phyloP scores from a whole-genome alignment of 805 yeast species.

The Schizosaccharomyces cryophilus region DNA sequence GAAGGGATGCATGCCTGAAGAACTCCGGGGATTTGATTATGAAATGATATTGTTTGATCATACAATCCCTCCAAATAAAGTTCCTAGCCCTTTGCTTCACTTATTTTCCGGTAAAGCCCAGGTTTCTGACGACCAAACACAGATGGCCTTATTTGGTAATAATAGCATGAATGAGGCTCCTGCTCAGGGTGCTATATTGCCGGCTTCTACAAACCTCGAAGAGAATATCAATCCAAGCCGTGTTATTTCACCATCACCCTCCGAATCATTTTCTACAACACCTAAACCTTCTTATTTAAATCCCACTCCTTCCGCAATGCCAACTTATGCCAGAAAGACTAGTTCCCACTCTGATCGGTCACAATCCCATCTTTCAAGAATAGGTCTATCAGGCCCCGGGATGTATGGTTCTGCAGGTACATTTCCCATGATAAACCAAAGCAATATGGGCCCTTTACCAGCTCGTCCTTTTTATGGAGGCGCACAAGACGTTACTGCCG shows the following conservation, averaged over 20 bases:
- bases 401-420: no score
- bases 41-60: slow-evolving; percentile 41
- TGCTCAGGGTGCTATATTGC: slow-evolving; percentile 71
- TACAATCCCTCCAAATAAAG: slow-evolving; percentile 44
- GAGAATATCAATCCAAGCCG: slow-evolving; percentile 5
- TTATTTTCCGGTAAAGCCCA: slow-evolving; percentile 46
- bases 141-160: slow-evolving; percentile 28
- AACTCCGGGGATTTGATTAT: slow-evolving; percentile 46
- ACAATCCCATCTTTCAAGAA: no score
- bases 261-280: background rate
- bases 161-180: slow-evolving; percentile 83
- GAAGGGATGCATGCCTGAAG: slow-evolving; percentile 97
- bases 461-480: no score
- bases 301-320: background rate
- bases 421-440: no score
- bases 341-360: background rate
- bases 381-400: no score
- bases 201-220: slow-evolving; percentile 18
- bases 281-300: slow-evolving; percentile 8
- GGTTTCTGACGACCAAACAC: slow-evolving; percentile 33
- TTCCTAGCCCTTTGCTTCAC: slow-evolving; percentile 65
- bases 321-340: background rate
- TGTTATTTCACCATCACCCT: slow-evolving; percentile 9
- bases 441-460: no score
- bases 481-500: no score